Percentiles rank a stretch among this genome's conserved stretches.
Evolutionary conservation across 495 filamentous ascomycete genomes (phyloP).

Genomic region (Daldinia vernicosa): DNA sequence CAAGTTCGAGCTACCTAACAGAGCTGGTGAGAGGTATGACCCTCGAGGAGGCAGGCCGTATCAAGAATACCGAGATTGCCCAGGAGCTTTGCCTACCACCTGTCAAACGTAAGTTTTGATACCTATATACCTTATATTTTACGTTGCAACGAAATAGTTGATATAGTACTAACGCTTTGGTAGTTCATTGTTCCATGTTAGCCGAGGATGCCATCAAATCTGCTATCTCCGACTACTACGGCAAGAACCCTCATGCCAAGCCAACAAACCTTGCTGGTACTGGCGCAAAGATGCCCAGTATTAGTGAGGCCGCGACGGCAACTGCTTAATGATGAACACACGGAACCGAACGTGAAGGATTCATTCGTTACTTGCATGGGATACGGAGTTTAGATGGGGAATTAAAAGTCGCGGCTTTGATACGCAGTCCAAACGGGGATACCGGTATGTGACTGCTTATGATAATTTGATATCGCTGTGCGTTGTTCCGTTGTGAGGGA

Average conservation of each 20-base stretch:
- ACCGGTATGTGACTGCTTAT: background rate
- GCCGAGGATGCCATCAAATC: slow-evolving; percentile 99
- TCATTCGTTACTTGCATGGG: slow-evolving; percentile 32
- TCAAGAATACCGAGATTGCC: slow-evolving; percentile 96
- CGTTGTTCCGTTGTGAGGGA: background rate
- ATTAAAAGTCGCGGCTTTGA: slow-evolving; percentile 22
- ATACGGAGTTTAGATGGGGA: slow-evolving; percentile 30
- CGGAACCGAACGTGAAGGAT: background rate
- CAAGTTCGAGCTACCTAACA: slow-evolving; percentile 87
- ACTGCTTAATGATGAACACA: slow-evolving; percentile 17
- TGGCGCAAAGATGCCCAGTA: slow-evolving; percentile 60
- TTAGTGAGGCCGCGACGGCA: slow-evolving; percentile 30
- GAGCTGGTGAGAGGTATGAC: slow-evolving; percentile 95
- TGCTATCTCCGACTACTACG: slow-evolving; percentile 98
- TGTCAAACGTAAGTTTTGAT: slow-evolving; percentile 76
- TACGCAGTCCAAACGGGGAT: background rate
- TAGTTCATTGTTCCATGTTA: slow-evolving; percentile 98
- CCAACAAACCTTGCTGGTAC: slow-evolving; percentile 79
- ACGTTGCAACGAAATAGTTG: no score
- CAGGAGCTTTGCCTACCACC: slow-evolving; percentile 95
- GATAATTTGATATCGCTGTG: background rate
- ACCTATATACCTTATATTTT: background rate
- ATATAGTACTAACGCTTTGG: slow-evolving; percentile 25
- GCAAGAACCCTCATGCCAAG: slow-evolving; percentile 85
- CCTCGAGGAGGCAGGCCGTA: slow-evolving; percentile 88